phyloP scores from a whole-genome alignment of 1,139 yeast genomes.

The Candida tropicalis region DNA sequence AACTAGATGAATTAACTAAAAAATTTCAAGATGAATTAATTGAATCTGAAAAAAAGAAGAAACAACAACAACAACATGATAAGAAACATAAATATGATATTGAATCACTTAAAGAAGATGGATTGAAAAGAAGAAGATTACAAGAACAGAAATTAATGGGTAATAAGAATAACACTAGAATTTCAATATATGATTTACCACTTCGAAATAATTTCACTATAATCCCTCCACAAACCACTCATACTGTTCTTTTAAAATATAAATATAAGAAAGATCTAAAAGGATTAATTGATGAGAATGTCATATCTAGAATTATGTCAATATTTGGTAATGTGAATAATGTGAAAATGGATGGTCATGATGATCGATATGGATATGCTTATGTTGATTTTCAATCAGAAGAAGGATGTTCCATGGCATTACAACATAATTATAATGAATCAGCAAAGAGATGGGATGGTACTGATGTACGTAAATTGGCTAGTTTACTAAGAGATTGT shows the following conservation, averaged over 20 bases:
- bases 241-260: conserved; percentile 44
- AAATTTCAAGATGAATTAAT: conserved; percentile 38
- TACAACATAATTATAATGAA: conserved; percentile 39
- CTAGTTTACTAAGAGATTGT: conserved; percentile 49
- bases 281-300: conserved; percentile 31
- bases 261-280: conserved; percentile 35
- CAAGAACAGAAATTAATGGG: conserved; percentile 21
- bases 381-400: conserved; percentile 29
- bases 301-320: conserved; percentile 42
- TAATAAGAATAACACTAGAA: neutral
- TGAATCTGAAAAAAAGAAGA: conserved; percentile 26
- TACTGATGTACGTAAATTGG: conserved; percentile 44
- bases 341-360: conserved; percentile 19
- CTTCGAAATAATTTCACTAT: conserved; percentile 2
- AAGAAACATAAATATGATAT: conserved; percentile 19
- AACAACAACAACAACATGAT: conserved; percentile 8
- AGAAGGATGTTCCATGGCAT: conserved; percentile 36
- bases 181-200: conserved; percentile 10
- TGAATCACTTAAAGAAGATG: conserved; percentile 35
- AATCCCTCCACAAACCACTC: conserved; percentile 4
- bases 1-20: conserved; percentile 29
- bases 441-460: conserved; percentile 53
- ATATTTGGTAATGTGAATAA: conserved; percentile 45
- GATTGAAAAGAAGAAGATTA: conserved; percentile 27
- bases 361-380: conserved; percentile 42